Conservation (phyloP, 176 grass and related monocot genomes). For the Rhynchospora breviuscula region DNA sequence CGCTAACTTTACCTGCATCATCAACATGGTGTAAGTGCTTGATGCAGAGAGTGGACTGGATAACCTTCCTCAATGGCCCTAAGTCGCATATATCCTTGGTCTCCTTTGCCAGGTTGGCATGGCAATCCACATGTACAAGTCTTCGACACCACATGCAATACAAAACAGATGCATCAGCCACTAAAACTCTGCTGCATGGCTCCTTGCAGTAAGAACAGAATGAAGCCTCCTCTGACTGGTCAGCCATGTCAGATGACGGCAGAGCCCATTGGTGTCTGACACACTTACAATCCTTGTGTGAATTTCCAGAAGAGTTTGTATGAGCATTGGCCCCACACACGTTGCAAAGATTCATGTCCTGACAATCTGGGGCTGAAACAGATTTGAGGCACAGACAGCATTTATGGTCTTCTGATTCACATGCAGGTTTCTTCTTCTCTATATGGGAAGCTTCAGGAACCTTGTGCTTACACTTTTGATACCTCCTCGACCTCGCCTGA, state of each 20-base stretch:
- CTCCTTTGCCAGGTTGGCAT: constrained; percentile 58
- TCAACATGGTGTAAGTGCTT: constrained; percentile 54
- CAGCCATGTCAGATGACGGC: constrained; percentile 49
- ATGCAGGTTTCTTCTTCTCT: constrained; percentile 46
- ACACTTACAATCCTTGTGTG: constrained; percentile 86
- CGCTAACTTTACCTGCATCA: constrained; percentile 37
- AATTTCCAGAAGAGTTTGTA: constrained; percentile 59
- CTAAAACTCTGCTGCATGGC: constrained; percentile 60
- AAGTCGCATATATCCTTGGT: constrained; percentile 74
- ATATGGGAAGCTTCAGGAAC: constrained; percentile 56
- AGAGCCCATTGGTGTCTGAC: constrained; percentile 76
- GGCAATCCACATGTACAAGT: constrained; percentile 86
- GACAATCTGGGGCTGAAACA: constrained; percentile 39
- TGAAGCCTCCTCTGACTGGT: constrained; percentile 58
- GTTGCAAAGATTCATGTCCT: constrained; percentile 48
- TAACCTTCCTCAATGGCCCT: constrained; percentile 58
- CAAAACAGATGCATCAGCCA: constrained; percentile 57
- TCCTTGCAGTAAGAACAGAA: constrained; percentile 80
- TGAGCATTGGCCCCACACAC: constrained; percentile 67
- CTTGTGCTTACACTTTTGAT: constrained; percentile 59
- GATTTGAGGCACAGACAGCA: constrained; percentile 73
- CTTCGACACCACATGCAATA: constrained; percentile 88
- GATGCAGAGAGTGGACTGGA: constrained; percentile 69
- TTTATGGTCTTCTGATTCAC: constrained; percentile 50
- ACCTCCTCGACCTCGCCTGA: constrained; percentile 53